Evolutionary conservation across 1,284 basidiomycete species (phyloP).

Genomic region (Filobasidium uniguttulatum): DNA sequence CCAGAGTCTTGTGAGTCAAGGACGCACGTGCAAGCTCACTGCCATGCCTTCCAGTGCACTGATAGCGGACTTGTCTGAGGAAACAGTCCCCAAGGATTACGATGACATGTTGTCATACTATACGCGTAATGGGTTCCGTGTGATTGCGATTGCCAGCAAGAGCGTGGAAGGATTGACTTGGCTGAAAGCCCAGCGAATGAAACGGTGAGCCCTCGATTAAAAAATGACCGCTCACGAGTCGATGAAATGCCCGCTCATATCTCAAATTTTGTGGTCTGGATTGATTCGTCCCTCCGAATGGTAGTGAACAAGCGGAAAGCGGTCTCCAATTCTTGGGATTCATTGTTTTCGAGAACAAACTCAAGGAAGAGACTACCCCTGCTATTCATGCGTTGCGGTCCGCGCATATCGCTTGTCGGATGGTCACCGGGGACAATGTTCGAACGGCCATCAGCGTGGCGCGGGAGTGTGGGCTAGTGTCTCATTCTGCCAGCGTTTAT

Average conservation of each 20-base stretch:
- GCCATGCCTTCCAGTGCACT: not conserved
- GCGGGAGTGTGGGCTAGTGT: conserved; percentile 82
- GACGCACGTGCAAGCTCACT: too few species aligned
- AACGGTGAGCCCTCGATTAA: conserved; percentile 64
- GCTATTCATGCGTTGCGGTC: conserved; percentile 78
- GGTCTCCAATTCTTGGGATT: conserved; percentile 83
- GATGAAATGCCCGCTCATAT: not conserved
- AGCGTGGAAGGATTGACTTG: conserved; percentile 85
- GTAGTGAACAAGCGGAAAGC: conserved; percentile 84
- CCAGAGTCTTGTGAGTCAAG: conserved; percentile 59
- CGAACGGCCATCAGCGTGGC: conserved; percentile 95
- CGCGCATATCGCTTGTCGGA: conserved; percentile 85
- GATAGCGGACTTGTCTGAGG: not conserved
- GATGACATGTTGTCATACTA: conserved; percentile 95
- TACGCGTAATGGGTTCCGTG: conserved; percentile 91
- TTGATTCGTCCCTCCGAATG: not conserved
- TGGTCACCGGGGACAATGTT: conserved; percentile 98
- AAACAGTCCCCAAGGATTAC: conserved; percentile 82
- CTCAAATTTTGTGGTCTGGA: not conserved
- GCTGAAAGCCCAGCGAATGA: conserved; percentile 95
- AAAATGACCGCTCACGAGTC: not conserved
- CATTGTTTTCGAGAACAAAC: conserved; percentile 97
- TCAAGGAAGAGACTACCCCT: conserved; percentile 84
- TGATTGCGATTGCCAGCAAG: conserved; percentile 97
- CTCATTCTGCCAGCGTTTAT: conserved; percentile 83